These are phyloP conservation scores for Russula sp. DNA, from an alignment of 768 basidiomycete genomes.

Conservation along the genomic window DNA sequence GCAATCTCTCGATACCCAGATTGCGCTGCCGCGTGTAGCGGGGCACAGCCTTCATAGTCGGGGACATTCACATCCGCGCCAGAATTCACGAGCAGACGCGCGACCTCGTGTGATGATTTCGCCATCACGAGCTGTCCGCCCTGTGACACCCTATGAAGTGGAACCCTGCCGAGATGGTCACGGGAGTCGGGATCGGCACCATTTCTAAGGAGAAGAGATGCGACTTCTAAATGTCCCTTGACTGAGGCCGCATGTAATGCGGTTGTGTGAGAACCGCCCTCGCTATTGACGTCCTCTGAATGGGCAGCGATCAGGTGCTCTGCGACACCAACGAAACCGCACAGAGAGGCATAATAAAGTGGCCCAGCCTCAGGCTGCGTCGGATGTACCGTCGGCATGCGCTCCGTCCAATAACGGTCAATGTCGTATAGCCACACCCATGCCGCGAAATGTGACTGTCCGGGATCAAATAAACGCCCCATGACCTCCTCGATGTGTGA, in stretches of 20 bases:
- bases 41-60: constrained; percentile 5
- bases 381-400: background rate
- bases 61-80: background rate
- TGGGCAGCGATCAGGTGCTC: background rate
- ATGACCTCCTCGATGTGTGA: background rate
- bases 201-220: background rate
- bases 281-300: background rate
- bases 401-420: constrained; percentile 1
- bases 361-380: background rate
- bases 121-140: background rate
- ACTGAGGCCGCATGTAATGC: background rate
- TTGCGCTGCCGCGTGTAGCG: constrained; percentile 10
- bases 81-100: background rate
- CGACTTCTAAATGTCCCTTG: background rate
- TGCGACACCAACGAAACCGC: constrained; percentile 7
- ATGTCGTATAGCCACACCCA: constrained; percentile 18
- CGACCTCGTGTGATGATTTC: background rate
- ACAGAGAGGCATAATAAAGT: constrained; percentile 13
- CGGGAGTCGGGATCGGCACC: background rate
- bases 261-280: background rate
- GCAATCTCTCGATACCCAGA: constrained; percentile 2
- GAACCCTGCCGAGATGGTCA: background rate
- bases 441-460: background rate
- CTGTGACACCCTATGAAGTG: background rate
- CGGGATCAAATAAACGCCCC: constrained; percentile 7